Evolutionary conservation across 2,329 filamentous ascomycete species (phyloP).

Genomic region (Samsoniella hepiali): DNA sequence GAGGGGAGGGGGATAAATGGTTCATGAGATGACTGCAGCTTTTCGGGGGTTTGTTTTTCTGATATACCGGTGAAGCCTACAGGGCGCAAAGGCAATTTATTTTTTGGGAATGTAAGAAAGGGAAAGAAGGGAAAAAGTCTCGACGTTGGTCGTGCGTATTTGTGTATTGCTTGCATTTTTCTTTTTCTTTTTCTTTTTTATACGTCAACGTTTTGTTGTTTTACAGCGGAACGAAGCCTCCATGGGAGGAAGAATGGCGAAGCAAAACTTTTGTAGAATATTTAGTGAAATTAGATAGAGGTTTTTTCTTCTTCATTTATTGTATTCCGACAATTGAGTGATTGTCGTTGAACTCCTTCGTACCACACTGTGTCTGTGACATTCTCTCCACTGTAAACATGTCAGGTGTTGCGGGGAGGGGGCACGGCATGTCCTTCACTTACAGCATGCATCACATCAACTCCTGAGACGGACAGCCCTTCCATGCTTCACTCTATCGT

Average conservation of each 20-base stretch:
- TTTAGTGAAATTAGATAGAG: slow-evolving; percentile 17
- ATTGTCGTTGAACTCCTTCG: background rate
- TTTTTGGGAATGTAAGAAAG: slow-evolving; percentile 3
- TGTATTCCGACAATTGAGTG: slow-evolving; percentile 1
- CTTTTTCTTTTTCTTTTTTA: background rate
- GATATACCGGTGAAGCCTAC: slow-evolving; percentile 13
- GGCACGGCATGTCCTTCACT: background rate
- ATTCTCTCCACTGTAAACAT: slow-evolving; percentile 1
- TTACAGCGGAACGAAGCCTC: background rate
- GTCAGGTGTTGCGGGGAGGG: background rate
- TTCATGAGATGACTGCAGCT: slow-evolving; percentile 7
- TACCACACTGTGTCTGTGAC: background rate
- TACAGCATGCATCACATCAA: background rate
- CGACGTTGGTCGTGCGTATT: background rate
- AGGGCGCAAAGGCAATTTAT: slow-evolving; percentile 10
- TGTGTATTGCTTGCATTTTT: background rate
- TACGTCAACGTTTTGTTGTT: background rate
- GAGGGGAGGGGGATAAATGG: slow-evolving; percentile 4
- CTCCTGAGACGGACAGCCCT: no score
- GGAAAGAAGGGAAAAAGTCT: background rate
- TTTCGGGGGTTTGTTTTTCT: background rate
- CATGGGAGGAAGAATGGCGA: background rate
- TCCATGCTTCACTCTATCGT: no score
- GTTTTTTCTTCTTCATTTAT: background rate
- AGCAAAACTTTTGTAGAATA: slow-evolving; percentile 17